Percentiles rank a stretch among this genome's conserved stretches.
Evolutionary conservation across 306 rosid species (phyloP).

Genomic region (Sesbania bispinosa): DNA sequence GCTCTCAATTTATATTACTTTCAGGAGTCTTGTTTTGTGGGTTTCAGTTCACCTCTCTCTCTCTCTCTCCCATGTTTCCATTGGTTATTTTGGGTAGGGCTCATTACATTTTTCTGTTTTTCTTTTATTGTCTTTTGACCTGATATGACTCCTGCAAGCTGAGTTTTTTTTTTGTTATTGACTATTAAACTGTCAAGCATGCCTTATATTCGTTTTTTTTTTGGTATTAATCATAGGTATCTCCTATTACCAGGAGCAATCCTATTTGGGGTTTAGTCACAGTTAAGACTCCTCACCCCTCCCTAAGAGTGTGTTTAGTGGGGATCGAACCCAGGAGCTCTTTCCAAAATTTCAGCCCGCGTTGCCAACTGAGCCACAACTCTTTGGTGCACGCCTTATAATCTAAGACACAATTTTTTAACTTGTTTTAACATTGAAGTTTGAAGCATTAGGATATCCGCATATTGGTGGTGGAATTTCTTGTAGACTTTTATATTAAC

Average conservation of each 20-base stretch:
- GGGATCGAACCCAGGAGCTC: too few relatives aligned
- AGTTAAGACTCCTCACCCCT: too few relatives aligned
- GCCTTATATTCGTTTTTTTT: too few relatives aligned
- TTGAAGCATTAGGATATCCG: not conserved
- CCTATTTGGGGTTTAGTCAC: too few relatives aligned
- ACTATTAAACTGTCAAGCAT: too few relatives aligned
- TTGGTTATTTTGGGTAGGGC: not conserved
- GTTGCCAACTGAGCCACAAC: too few relatives aligned
- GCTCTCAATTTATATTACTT: not conserved
- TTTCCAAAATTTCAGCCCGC: too few relatives aligned
- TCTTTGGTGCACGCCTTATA: too few relatives aligned
- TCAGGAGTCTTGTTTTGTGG: not conserved
- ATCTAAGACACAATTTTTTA: not conserved
- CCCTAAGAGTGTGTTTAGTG: too few relatives aligned
- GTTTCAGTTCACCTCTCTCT: not conserved
- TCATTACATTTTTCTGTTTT: not conserved
- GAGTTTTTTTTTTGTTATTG: not conserved
- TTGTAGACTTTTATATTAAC: not conserved
- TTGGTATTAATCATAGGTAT: too few relatives aligned
- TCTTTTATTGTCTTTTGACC: not conserved
- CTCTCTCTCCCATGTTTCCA: not conserved
- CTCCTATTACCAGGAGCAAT: too few relatives aligned
- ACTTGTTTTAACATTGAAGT: too few relatives aligned
- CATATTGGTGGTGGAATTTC: not conserved
- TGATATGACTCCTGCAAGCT: not conserved